Conservation (phyloP, 257 asterid genomes). For the Plantago major region DNA sequence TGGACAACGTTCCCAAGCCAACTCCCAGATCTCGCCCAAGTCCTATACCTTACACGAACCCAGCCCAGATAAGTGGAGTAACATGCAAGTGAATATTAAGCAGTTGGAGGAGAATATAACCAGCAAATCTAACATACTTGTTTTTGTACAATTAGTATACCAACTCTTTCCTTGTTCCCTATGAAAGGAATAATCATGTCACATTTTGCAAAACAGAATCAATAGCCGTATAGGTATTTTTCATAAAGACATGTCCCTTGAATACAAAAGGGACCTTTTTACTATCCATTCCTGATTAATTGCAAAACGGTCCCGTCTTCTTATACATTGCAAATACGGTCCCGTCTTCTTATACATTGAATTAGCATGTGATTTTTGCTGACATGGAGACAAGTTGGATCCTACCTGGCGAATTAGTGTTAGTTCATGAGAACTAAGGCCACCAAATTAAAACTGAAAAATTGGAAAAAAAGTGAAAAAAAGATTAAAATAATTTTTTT, state of each 20-base stretch:
- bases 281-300: too few species aligned
- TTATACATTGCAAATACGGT: too few species aligned
- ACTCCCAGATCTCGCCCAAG: neutral
- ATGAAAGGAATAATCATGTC: slow-evolving; percentile 53
- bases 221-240: slow-evolving; percentile 19
- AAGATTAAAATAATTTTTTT: too few species aligned
- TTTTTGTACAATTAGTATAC: neutral
- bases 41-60: neutral
- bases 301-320: too few species aligned
- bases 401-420: too few species aligned
- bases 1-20: too few species aligned
- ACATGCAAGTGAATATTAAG: slow-evolving; percentile 49
- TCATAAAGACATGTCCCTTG: slow-evolving; percentile 19
- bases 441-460: too few species aligned
- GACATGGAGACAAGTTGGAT: too few species aligned
- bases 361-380: too few species aligned
- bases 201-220: slow-evolving; percentile 16
- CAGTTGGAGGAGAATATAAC: slow-evolving; percentile 27
- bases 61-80: slow-evolving; percentile 13
- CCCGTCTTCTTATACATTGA: too few species aligned
- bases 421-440: too few species aligned
- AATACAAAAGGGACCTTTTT: slow-evolving; percentile 55
- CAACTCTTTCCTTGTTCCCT: slow-evolving; percentile 48
- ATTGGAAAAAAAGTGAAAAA: too few species aligned
- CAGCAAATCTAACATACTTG: slow-evolving; percentile 12